Evolutionary conservation across 2,329 filamentous ascomycete species (phyloP).

Genomic region (Aspergillus novoparasiticus): DNA sequence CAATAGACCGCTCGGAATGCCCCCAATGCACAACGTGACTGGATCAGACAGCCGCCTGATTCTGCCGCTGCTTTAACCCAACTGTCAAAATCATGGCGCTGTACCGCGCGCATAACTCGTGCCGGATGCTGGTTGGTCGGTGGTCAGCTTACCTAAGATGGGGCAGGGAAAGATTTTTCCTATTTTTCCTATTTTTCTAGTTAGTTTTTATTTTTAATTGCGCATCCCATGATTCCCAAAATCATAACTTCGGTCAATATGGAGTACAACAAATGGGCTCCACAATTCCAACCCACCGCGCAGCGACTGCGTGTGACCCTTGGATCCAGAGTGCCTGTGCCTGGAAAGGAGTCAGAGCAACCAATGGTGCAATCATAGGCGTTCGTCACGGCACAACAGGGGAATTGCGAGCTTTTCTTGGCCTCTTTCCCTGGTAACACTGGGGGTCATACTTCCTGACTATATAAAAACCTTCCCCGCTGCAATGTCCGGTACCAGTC

Average conservation of each 20-base stretch:
- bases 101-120: slow-evolving; percentile 7
- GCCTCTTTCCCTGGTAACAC: slow-evolving; percentile 16
- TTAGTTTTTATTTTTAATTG: not conserved
- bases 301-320: slow-evolving; percentile 19
- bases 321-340: slow-evolving; percentile 11
- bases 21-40: not conserved
- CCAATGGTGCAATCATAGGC: slow-evolving; percentile 20
- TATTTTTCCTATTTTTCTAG: not conserved
- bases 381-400: slow-evolving; percentile 17
- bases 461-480: slow-evolving; percentile 27
- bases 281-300: slow-evolving; percentile 1
- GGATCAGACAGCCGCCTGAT: not conserved
- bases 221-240: slow-evolving; percentile 1
- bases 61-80: slow-evolving; percentile 8
- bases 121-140: not conserved
- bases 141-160: not conserved
- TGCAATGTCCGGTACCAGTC: slow-evolving; percentile 18
- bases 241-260: not conserved
- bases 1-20: slow-evolving; percentile 10
- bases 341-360: slow-evolving; percentile 14
- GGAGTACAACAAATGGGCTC: slow-evolving; percentile 3
- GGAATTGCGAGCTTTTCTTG: slow-evolving; percentile 18
- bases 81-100: slow-evolving; percentile 2
- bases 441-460: slow-evolving; percentile 9
- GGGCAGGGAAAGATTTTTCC: not conserved